A percentile compares a stretch with the other conserved stretches of the same genome.
Conservation (phyloP, 1,284 basidiomycete genomes). For the Sporisorium iseilematis-ciliati region DNA sequence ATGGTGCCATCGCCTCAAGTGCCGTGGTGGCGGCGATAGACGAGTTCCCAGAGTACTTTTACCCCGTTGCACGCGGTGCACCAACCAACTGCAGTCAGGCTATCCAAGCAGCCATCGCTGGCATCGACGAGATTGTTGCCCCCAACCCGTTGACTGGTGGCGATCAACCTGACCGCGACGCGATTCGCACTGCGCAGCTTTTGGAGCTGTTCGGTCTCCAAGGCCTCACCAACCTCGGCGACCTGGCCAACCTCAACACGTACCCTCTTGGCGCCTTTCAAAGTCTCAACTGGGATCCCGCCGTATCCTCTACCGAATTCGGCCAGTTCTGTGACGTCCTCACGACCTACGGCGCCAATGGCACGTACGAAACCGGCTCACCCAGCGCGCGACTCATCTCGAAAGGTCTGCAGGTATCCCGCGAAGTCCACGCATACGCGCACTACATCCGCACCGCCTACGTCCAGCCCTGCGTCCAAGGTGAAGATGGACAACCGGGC, state of each 20-base stretch:
- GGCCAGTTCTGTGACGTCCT: slow-evolving; percentile 45
- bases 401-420: slow-evolving; percentile 20
- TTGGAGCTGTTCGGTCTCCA: slow-evolving; percentile 53
- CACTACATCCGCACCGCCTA: slow-evolving; percentile 45
- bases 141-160: slow-evolving; percentile 57
- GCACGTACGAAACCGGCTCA: slow-evolving; percentile 14
- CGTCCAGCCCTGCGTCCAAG: slow-evolving; percentile 46
- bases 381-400: slow-evolving; percentile 15
- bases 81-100: slow-evolving; percentile 79
- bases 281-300: slow-evolving; percentile 62
- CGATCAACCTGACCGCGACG: slow-evolving; percentile 49
- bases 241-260: slow-evolving; percentile 62
- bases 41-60: slow-evolving; percentile 77
- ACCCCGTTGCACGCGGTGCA: slow-evolving; percentile 82
- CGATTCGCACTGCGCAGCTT: slow-evolving; percentile 34
- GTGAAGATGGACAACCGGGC: slow-evolving; percentile 27
- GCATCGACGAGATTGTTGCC: slow-evolving; percentile 60
- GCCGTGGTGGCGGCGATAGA: slow-evolving; percentile 67
- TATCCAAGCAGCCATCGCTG: slow-evolving; percentile 74
- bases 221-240: slow-evolving; percentile 49
- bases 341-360: slow-evolving; percentile 40
- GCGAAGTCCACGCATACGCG: slow-evolving; percentile 49
- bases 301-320: slow-evolving; percentile 46
- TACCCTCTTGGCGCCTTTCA: slow-evolving; percentile 62
- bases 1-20: slow-evolving; percentile 85